phyloP scores from a whole-genome alignment of 1,284 basidiomycete species.

The Fomitopsis schrenkii region DNA sequence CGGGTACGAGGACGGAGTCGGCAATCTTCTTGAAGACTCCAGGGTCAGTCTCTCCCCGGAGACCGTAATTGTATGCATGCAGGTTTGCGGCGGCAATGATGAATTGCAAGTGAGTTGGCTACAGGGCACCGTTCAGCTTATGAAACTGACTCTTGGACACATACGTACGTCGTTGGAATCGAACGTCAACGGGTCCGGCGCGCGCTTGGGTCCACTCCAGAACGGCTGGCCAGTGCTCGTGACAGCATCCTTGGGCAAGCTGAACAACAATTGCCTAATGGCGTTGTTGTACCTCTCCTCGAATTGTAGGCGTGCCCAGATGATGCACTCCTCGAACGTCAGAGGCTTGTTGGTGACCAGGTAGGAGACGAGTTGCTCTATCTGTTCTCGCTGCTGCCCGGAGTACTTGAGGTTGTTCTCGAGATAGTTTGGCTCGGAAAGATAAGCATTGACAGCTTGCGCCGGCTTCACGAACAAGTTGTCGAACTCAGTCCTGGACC shows the following conservation, averaged over 20 bases:
- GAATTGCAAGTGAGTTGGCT: slow-evolving; percentile 88
- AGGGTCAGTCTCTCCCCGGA: slow-evolving; percentile 86
- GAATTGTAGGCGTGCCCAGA: slow-evolving; percentile 96
- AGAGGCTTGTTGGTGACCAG: slow-evolving; percentile 91
- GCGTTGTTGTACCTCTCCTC: slow-evolving; percentile 94
- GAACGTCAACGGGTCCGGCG: slow-evolving; percentile 91
- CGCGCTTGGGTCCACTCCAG: slow-evolving; percentile 98
- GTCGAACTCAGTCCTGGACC: slow-evolving; percentile 94
- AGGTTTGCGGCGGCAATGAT: slow-evolving; percentile 94
- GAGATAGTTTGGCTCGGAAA: slow-evolving; percentile 95
- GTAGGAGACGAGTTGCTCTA: slow-evolving; percentile 88
- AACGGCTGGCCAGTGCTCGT: slow-evolving; percentile 92
- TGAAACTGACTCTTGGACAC: not conserved
- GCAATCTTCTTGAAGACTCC: slow-evolving; percentile 82
- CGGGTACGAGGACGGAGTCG: slow-evolving; percentile 85
- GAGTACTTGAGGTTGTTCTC: slow-evolving; percentile 89
- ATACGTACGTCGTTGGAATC: slow-evolving; percentile 77
- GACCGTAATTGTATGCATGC: slow-evolving; percentile 97
- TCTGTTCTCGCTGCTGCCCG: slow-evolving; percentile 87
- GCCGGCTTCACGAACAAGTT: slow-evolving; percentile 92
- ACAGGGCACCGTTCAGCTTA: slow-evolving; percentile 2
- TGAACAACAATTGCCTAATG: slow-evolving; percentile 92
- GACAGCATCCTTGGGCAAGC: slow-evolving; percentile 89
- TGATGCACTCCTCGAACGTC: slow-evolving; percentile 96
- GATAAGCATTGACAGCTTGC: slow-evolving; percentile 94